Evolutionary conservation across 306 rosid genomes (phyloP).

Genomic region (Lotus japonicus): DNA sequence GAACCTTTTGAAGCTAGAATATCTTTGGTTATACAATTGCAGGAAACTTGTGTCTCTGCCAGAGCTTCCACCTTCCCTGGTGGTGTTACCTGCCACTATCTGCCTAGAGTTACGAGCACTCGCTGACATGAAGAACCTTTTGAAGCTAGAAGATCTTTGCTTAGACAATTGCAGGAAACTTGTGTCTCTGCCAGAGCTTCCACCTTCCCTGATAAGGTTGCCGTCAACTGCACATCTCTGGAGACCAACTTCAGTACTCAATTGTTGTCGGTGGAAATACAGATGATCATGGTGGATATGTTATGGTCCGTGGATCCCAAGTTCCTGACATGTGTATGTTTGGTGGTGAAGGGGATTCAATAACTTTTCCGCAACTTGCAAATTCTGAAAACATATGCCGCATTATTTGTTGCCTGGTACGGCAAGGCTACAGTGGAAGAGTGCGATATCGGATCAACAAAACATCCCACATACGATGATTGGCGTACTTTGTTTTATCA

Average conservation of each 20-base stretch:
- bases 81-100: too few species aligned
- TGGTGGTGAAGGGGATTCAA: neutral
- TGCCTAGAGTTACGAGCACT: too few species aligned
- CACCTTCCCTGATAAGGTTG: neutral
- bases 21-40: neutral
- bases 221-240: neutral
- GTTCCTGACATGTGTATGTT: neutral
- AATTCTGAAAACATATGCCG: neutral
- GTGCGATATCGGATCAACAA: too few species aligned
- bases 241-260: neutral
- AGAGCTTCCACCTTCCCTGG: neutral
- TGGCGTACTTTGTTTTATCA: too few species aligned
- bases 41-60: neutral
- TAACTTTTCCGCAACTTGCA: neutral
- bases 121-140: neutral
- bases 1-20: neutral
- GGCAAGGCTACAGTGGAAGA: too few species aligned
- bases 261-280: too few species aligned
- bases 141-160: neutral
- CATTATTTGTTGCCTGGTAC: neutral
- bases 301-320: neutral
- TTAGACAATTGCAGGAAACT: neutral
- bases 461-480: too few species aligned
- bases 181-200: neutral
- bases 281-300: too few species aligned